These are phyloP conservation scores for Aegilops speltoides DNA, from an alignment of 176 grass and related monocot genomes.

Conservation along the genomic window DNA sequence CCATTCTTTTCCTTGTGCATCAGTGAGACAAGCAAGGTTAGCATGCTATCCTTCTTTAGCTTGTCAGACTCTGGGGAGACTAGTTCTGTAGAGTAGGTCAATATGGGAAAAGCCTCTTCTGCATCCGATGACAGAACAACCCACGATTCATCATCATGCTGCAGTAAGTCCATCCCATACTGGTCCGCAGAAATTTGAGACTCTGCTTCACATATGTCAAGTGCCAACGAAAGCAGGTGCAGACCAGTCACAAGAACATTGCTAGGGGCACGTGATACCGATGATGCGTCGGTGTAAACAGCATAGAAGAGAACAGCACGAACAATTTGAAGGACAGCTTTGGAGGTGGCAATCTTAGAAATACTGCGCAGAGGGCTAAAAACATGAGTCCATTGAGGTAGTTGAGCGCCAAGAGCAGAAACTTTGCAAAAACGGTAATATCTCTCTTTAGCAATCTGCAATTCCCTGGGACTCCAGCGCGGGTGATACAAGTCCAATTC, in stretches of 20 bases:
- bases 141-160: slow-evolving; percentile 61
- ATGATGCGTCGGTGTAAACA: slow-evolving; percentile 40
- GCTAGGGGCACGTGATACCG: slow-evolving; percentile 62
- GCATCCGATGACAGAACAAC: slow-evolving; percentile 40
- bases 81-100: slow-evolving; percentile 62
- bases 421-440: slow-evolving; percentile 88
- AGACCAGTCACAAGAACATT: slow-evolving; percentile 80
- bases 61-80: slow-evolving; percentile 47
- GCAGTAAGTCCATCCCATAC: slow-evolving; percentile 42
- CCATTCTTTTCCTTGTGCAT: slow-evolving; percentile 87
- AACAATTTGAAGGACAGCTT: slow-evolving; percentile 72
- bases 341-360: slow-evolving; percentile 78
- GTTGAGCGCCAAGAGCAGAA: slow-evolving; percentile 71
- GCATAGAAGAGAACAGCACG: slow-evolving; percentile 81
- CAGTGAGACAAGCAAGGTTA: slow-evolving; percentile 72
- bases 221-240: slow-evolving; percentile 77
- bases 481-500: slow-evolving; percentile 95
- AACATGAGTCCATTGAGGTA: slow-evolving; percentile 75
- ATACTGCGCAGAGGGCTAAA: slow-evolving; percentile 60
- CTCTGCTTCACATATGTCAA: slow-evolving; percentile 81
- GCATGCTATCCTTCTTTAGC: slow-evolving; percentile 58
- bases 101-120: slow-evolving; percentile 56
- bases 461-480: slow-evolving; percentile 84
- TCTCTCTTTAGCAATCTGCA: slow-evolving; percentile 95
- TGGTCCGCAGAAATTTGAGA: slow-evolving; percentile 27